Base-by-base conservation (phyloP, 179 eudicot species). In the Patellifolia procumbens region DNA sequence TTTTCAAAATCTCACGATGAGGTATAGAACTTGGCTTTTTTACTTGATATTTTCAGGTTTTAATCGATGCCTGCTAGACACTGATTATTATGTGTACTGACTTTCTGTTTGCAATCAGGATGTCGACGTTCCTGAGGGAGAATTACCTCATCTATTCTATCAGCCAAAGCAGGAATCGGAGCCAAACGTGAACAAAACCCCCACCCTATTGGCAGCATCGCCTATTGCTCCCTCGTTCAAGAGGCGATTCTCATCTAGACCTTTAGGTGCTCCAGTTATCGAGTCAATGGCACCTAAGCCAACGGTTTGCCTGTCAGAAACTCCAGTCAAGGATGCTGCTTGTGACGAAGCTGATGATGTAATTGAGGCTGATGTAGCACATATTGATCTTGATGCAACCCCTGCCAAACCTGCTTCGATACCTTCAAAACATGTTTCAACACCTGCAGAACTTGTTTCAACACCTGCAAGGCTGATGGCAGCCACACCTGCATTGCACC, bases 81-180 rank as follows among this genome's bases (percentile, higher is more conserved):
- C 34, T 11, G n/a, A 71, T 52, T 75, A n/a, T n/a, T n/a, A n/a
- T 39, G 16, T 72, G 19, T 61, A 31, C 24, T 49, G 62, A 29
- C 49, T 10, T 49, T 51, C n/a, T 39, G 35, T 74, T 63, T 85
- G 45, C 29, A 26, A 46, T 32, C 82, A 92, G 97, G 89, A 81
- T 32, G 91, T 79, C 79, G 91, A 93, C n/a, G 81, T 93, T 67
- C 95, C 93, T 3, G 93, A 88, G 79, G 99, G 74, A 61, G 69
- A 65, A 72, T 81, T 95, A 35, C 97, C 98, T 3, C 85, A 82
- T 63, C 88, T 91, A 65, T 88, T 89, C 78, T 85, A 83, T 73
- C 80, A 59, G 37, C 64, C 86, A 68, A 88, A 78, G 81, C 80
- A 79, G 58, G 80, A 74, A 73, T 74, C 66, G 5, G 61, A 45